Percentiles rank a stretch among this genome's conserved stretches.
These are phyloP conservation scores for Tricholoma sp. DNA, from an alignment of 768 basidiomycete genomes.

Conservation along the genomic window DNA sequence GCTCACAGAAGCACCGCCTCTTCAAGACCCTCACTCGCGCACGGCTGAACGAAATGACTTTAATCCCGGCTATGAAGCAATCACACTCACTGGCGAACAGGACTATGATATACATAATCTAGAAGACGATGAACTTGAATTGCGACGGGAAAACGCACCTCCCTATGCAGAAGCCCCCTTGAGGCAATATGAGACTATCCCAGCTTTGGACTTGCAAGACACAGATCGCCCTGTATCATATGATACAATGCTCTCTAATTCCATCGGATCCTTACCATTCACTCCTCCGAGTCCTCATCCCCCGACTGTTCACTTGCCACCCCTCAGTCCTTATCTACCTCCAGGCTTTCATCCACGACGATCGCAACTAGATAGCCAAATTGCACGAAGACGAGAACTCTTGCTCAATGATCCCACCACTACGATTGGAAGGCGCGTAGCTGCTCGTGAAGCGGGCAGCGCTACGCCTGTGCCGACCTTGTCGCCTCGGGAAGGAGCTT, in stretches of 20 bases:
- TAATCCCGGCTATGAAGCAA: slow-evolving; percentile 36
- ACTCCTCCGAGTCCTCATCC: not conserved
- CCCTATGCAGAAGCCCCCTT: not conserved
- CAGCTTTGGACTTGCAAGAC: not conserved
- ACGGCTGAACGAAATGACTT: slow-evolving; percentile 22
- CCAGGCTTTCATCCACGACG: slow-evolving; percentile 16
- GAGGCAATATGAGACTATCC: slow-evolving; percentile 1
- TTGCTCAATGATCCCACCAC: slow-evolving; percentile 32
- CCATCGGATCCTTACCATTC: not conserved
- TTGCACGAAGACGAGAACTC: slow-evolving; percentile 19
- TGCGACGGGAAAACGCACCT: not conserved
- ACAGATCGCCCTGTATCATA: not conserved
- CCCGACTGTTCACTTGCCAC: not conserved
- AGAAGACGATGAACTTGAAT: not conserved
- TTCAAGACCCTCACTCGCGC: slow-evolving; percentile 8
- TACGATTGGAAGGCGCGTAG: slow-evolving; percentile 34
- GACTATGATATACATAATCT: slow-evolving; percentile 4
- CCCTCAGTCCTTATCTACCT: not conserved
- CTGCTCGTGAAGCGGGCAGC: slow-evolving; percentile 31
- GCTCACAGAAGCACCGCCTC: slow-evolving; percentile 33
- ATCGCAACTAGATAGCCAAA: slow-evolving; percentile 20
- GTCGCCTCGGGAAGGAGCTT: slow-evolving; percentile 7
- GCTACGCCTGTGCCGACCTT: slow-evolving; percentile 7
- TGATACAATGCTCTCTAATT: not conserved
- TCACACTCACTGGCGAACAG: slow-evolving; percentile 25